phyloP scores from a whole-genome alignment of 371 early-diverging fungal genomes.

The Zychaea mexicana region DNA sequence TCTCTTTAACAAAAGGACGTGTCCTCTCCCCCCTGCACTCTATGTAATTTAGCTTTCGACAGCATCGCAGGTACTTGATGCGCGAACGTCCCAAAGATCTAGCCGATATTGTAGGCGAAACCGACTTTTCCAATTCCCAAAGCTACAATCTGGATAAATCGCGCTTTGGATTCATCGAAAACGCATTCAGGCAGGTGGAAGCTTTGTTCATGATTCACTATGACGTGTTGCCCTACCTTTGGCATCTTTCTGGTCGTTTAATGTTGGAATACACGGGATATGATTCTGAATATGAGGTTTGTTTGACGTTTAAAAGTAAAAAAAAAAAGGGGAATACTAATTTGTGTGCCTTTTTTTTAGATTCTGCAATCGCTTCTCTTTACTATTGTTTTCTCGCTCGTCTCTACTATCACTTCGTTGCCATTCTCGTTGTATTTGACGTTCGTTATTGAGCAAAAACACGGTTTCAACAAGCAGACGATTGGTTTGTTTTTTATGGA shows the following conservation, averaged over 20 bases:
- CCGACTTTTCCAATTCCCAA: slow-evolving; percentile 84
- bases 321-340: background rate
- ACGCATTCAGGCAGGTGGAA: slow-evolving; percentile 62
- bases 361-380: slow-evolving; percentile 87
- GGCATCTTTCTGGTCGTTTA: slow-evolving; percentile 64
- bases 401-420: slow-evolving; percentile 69
- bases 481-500: slow-evolving; percentile 82
- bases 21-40: too few relatives aligned
- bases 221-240: slow-evolving; percentile 77
- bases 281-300: slow-evolving; percentile 76
- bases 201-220: slow-evolving; percentile 65
- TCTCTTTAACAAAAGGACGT: too few relatives aligned
- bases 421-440: slow-evolving; percentile 89
- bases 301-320: too few relatives aligned
- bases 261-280: slow-evolving; percentile 60
- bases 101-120: slow-evolving; percentile 64
- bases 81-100: slow-evolving; percentile 67
- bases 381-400: slow-evolving; percentile 56
- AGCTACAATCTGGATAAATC: slow-evolving; percentile 89
- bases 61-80: slow-evolving; percentile 72
- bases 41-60: slow-evolving; percentile 73
- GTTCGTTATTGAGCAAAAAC: slow-evolving; percentile 94
- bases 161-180: slow-evolving; percentile 73
- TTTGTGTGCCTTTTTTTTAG: slow-evolving; percentile 30
- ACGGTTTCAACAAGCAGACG: slow-evolving; percentile 98